Conservation (phyloP, 768 basidiomycete genomes). For the Amylocystis lapponica region DNA sequence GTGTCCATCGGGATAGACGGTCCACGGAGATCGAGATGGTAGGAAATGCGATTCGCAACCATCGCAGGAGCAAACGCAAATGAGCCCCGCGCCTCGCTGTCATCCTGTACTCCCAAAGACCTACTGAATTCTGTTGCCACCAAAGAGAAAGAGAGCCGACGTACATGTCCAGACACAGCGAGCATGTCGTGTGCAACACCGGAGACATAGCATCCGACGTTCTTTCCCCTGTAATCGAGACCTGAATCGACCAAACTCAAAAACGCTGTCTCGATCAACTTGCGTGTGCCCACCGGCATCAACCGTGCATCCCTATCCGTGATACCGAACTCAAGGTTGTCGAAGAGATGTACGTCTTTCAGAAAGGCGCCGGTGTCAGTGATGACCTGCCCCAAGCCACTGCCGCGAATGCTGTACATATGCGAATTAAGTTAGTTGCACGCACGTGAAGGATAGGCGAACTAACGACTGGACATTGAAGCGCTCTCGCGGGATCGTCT, state of each 20-base stretch:
- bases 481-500: constrained; percentile 25
- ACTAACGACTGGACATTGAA: constrained; percentile 30
- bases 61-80: constrained; percentile 30
- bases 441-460: background rate
- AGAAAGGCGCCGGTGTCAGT: constrained; percentile 32
- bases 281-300: constrained; percentile 31
- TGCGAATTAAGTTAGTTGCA: too few species aligned
- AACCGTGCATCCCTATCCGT: constrained; percentile 29
- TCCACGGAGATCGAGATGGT: constrained; percentile 36
- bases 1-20: constrained; percentile 47
- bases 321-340: constrained; percentile 37
- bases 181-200: constrained; percentile 22
- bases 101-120: constrained; percentile 23
- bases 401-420: constrained; percentile 1
- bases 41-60: constrained; percentile 38
- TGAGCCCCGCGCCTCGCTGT: constrained; percentile 27
- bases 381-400: constrained; percentile 10
- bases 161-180: constrained; percentile 25
- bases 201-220: constrained; percentile 38
- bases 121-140: background rate
- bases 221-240: constrained; percentile 37
- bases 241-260: constrained; percentile 42
- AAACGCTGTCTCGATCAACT: constrained; percentile 34
- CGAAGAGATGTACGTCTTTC: constrained; percentile 32
- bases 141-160: background rate